Base-by-base conservation (phyloP, 306 rosid genomes). In the Vigna trinervia region DNA sequence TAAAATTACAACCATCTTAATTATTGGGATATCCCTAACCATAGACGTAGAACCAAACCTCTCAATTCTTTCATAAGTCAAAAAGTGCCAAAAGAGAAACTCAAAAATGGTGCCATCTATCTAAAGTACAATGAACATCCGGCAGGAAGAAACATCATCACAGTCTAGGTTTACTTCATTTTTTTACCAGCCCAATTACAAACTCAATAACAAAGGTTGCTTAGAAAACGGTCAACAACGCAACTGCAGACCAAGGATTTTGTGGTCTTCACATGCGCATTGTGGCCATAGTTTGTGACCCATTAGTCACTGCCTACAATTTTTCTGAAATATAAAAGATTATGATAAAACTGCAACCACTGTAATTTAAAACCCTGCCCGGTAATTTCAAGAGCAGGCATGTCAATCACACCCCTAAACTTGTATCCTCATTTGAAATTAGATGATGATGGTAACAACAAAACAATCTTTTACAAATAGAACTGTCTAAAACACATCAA, bases 381-480 rank as follows among this genome's bases (percentile, higher is more conserved):
- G 11, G 51, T 39, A 22, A 50, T 50, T 45, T 57, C 54, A 64
- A 53, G 48, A 54, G 47, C 41, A 43, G 28, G 54, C 63, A 52
- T 43, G 7, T 32, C 45, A 62, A 12, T 76, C 74, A 62, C 38
- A 19, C 22, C 13, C 36, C 13, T 15, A 4, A 30, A 32, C 36
- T n/a, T 1, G 1, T 51, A n/a, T 75, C 70, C 57, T 47, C 23
- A 47, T 62, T 38, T 38, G 38, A 12, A 79, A 23, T 13, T 22
- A 59, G 39, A 19, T 8, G 39, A 70, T 54, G 11, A 7, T 8
- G 45, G 8, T 7, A 38, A 39, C 45, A 39, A 39, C 47, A 59
- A 59, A 45, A 56, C 15, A 45, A 81, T 7, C 65, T 67, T 57
- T 20, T 66, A 65, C 63, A 80, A 65, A 74, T 10, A 51, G 57